Evolutionary conservation across 257 asterid genomes (phyloP), one percentile per base, ranked within the genome.

Genomic region (Solanum pinnatisectum): DNA sequence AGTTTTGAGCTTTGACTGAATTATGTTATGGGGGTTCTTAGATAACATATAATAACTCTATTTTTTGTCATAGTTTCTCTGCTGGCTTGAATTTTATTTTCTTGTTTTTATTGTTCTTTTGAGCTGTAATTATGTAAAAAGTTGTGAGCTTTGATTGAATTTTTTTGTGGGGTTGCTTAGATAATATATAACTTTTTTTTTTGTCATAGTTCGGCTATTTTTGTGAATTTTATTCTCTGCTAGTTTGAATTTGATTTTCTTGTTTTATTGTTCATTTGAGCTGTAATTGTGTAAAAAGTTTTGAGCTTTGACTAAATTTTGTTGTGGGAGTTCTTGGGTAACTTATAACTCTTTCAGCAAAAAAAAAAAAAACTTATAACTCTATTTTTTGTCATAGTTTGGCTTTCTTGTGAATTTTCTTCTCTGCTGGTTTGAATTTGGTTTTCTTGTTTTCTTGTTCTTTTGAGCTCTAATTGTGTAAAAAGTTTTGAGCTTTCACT

Each of bases 31-130:
- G 90, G 78, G 83, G 84, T 36, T 72, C 37, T 60, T 90, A 94
- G 98, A 89, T 93, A 84, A 92, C 86, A 85, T 94, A 93, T 89
- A 7, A 10, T 56, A 92, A 92, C 91, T 90, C 89, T 87, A 68
- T 13, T 68, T 2, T 27, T 71, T 71, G 23, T 15, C 60, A 73
- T 73, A 16, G 18, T 20, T 73, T 18, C 18, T 33, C 8, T 33
- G 25, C 42, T 72, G 8, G 8, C 25, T 37, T 76, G 56, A 76
- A 12, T 12, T 12, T 39, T 40, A 11, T 76, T 60, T 77, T 35
- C 40, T 63, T 40, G 67, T 87, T 67, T 8, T 37, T 60, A 23
- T 30, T 14, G 27, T 68, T 11, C 25, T 18, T 14, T 44, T n/a
- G 42, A 40, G 9, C 25, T 73, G n/a, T 65, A 84, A 83, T 76